These are phyloP conservation scores for Chrysanthemum makinoi DNA, from an alignment of 129 eudicot species.

Conservation along the genomic window DNA sequence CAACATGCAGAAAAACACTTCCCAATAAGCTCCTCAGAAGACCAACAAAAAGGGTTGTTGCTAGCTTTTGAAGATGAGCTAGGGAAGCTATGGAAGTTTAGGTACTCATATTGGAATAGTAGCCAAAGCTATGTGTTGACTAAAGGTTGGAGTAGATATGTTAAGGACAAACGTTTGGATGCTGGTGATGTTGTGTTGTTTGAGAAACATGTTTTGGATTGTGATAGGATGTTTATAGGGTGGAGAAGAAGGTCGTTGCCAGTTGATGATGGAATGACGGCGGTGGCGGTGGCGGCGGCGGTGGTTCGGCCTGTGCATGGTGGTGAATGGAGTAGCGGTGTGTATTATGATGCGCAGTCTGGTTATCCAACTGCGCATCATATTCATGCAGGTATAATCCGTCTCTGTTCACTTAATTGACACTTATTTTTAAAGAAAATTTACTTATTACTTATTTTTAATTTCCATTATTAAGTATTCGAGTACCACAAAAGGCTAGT, in stretches of 20 bases:
- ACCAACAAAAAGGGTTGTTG: conserved; percentile 46
- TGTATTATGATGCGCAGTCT: conserved; percentile 28
- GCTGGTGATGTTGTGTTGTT: conserved; percentile 85
- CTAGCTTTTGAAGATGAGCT: conserved; percentile 71
- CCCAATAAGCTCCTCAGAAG: conserved; percentile 39
- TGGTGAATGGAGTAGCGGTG: conserved; percentile 29
- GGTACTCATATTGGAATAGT: conserved; percentile 91
- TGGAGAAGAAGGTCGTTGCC: conserved; percentile 48
- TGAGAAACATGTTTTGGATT: conserved; percentile 36
- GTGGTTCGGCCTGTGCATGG: conserved; percentile 21
- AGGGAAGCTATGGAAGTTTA: conserved; percentile 71
- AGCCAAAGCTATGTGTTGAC: conserved; percentile 92
- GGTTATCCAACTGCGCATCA: conserved; percentile 37
- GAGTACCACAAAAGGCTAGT: too few relatives aligned
- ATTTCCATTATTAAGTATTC: too few relatives aligned
- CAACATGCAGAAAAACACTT: conserved; percentile 83
- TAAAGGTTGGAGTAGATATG: conserved; percentile 93
- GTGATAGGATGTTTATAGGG: conserved; percentile 58
- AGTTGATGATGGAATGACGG: background rate
- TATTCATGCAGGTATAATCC: background rate
- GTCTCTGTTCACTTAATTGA: too few relatives aligned
- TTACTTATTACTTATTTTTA: too few relatives aligned
- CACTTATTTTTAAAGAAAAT: too few relatives aligned
- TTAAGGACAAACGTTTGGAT: conserved; percentile 72
- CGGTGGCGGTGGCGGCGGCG: conserved; percentile 22